These are phyloP conservation scores for Mucor mucedo DNA, from an alignment of 371 early-diverging fungal species.

Conservation along the genomic window DNA sequence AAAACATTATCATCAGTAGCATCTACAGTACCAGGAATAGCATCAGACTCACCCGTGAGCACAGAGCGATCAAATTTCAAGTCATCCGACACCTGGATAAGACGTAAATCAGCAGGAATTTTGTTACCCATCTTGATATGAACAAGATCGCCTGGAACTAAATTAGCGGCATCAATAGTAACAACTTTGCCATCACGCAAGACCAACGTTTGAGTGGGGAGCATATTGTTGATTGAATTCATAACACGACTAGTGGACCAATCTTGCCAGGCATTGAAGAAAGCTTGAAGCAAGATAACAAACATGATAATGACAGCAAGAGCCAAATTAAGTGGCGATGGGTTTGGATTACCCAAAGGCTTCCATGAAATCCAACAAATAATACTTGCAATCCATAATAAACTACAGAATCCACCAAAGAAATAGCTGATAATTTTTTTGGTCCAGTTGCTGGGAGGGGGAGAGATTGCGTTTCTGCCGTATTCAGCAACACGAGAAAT, in stretches of 20 bases:
- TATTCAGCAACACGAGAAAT: constrained; percentile 44
- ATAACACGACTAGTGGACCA: constrained; percentile 73
- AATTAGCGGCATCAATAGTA: constrained; percentile 59
- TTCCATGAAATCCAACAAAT: constrained; percentile 47
- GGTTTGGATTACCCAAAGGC: constrained; percentile 49
- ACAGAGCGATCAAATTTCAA: constrained; percentile 95
- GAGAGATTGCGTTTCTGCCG: constrained; percentile 54
- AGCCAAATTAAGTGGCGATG: constrained; percentile 40
- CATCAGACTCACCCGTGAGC: constrained; percentile 96
- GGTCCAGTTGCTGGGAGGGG: constrained; percentile 51
- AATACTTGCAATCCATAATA: constrained; percentile 52
- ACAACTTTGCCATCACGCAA: constrained; percentile 60
- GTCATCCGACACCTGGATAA: constrained; percentile 76
- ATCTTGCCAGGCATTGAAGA: constrained; percentile 79
- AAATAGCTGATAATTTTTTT: constrained; percentile 48
- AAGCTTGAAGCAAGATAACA: constrained; percentile 67
- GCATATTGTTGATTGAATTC: constrained; percentile 75
- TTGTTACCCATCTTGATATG: constrained; percentile 92
- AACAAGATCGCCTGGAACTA: constrained; percentile 96
- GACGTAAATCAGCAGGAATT: constrained; percentile 94
- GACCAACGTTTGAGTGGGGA: constrained; percentile 65
- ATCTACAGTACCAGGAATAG: constrained; percentile 81
- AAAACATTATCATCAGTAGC: constrained; percentile 70
- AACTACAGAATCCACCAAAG: constrained; percentile 51
- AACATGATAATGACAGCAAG: constrained; percentile 52